Base-by-base conservation (phyloP, 2,329 filamentous ascomycete genomes). In the Aspergillus transmontanensis region DNA sequence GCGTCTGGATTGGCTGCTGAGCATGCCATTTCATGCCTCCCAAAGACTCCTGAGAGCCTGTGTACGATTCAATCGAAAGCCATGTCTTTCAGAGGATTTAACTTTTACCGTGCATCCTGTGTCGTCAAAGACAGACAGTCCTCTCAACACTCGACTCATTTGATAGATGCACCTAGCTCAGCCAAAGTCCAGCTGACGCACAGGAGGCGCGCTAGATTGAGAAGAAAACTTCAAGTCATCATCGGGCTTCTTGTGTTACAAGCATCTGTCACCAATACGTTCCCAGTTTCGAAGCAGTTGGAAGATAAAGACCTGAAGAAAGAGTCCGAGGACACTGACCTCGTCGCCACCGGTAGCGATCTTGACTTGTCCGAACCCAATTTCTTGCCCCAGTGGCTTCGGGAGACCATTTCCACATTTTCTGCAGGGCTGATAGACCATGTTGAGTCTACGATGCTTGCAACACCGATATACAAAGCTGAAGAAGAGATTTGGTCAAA, bases 141-240 rank as follows among this genome's bases (percentile, higher is more conserved):
- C 36, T 21, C 10, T 5, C 32, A 36, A n/a, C 19, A 1, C 12
- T 30, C 14, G 11, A 6, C 3, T 28, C 6, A 3, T 59, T 21
- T 21, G n/a, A 23, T 4, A 12, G 46, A 59, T 11, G 34, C 14
- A 11, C 7, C 39, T 26, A 23, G 12, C 21, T 19, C 48, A 26
- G 23, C 23, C 14, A 41, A n/a, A 26, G 39, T n/a, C 11, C 10
- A 16, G 23, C 7, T 41, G 30, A 14, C 45, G n/a, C 41, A 51
- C 16, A 55, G 48, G 30, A 64, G 50, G 36, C 50, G 32, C 26
- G 11, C 19, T 23, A n/a, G 10, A 21, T 34, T 64, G 32, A 59
- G 62, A 41, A 41, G 41, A 36, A 61, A 58, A 16, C 59, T 64
- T 2, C 59, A 61, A 30, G 59, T 60, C 12, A 43, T 61, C 10